Evolutionary conservation across 805 yeast species (phyloP).

Genomic region (Metschnikowia picachoensis): DNA sequence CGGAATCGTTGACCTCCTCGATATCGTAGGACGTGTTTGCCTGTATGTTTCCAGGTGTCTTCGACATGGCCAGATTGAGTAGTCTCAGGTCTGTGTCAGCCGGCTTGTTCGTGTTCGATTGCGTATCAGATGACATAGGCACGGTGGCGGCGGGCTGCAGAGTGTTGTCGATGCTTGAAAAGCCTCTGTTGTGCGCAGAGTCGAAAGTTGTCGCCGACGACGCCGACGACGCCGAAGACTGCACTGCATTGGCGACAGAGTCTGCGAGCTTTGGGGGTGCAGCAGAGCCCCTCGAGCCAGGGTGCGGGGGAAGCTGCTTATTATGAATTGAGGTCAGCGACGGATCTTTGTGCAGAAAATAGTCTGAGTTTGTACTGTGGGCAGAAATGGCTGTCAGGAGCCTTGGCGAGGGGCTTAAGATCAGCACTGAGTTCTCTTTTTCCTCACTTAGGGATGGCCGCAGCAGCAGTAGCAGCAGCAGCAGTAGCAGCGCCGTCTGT

Average conservation of each 20-base stretch:
- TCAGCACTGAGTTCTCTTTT: not conserved
- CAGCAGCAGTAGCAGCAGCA: conserved; percentile 24
- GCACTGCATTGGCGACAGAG: not conserved
- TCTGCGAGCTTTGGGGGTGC: not conserved
- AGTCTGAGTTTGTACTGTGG: not conserved
- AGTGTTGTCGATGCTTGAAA: not conserved
- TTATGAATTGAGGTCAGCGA: conserved; percentile 11
- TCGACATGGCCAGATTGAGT: conserved; percentile 6
- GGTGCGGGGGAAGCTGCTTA: conserved; percentile 13
- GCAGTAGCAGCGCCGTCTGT: conserved; percentile 27
- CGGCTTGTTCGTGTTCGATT: too few species aligned
- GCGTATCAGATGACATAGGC: conserved; percentile 1
- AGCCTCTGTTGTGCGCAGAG: not conserved
- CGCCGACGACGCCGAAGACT: not conserved
- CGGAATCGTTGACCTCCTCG: conserved; percentile 40
- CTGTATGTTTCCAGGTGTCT: not conserved
- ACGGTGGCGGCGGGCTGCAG: not conserved
- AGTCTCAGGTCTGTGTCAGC: not conserved
- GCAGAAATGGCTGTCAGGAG: conserved; percentile 77
- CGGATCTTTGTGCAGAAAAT: conserved; percentile 5
- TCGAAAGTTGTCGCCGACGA: conserved; percentile 1
- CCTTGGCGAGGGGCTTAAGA: conserved; percentile 83
- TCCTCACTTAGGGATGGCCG: conserved; percentile 14
- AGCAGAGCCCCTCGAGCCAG: conserved; percentile 1
- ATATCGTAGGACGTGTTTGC: conserved; percentile 21